phyloP scores from a whole-genome alignment of 225 moss, liverwort and hornwort genomes.

The Physcomitrellopsis africana region DNA sequence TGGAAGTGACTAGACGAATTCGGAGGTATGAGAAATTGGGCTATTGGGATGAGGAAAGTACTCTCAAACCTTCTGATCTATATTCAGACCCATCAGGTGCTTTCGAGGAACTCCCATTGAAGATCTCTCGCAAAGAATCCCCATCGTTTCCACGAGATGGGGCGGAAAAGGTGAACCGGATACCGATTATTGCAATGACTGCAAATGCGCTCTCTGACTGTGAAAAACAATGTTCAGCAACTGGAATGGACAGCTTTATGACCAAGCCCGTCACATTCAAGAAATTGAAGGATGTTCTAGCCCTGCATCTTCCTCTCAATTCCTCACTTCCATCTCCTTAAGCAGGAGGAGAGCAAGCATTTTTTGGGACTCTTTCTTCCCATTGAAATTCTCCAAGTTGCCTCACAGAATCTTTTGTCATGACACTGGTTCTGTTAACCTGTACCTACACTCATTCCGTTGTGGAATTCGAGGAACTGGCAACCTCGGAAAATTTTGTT shows the following conservation, averaged over 20 bases:
- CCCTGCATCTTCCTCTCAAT: constrained; percentile 44
- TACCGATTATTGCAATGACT: constrained; percentile 65
- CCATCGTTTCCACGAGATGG: constrained; percentile 8
- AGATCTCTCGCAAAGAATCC: constrained; percentile 14
- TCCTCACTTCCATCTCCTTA: constrained; percentile 38
- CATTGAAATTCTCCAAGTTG: not conserved
- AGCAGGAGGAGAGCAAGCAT: not conserved
- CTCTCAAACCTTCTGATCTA: constrained; percentile 32
- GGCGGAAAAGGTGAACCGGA: constrained; percentile 32
- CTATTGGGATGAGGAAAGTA: constrained; percentile 58
- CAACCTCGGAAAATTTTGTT: constrained; percentile 24
- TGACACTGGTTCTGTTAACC: constrained; percentile 20
- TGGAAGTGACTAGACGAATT: constrained; percentile 82
- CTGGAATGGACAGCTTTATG: constrained; percentile 67
- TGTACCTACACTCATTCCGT: constrained; percentile 22
- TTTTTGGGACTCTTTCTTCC: not conserved
- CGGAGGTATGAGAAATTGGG: constrained; percentile 75
- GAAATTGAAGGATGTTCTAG: constrained; percentile 60
- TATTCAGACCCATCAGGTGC: constrained; percentile 29
- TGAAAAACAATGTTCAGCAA: constrained; percentile 60
- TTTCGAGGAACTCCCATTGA: constrained; percentile 19
- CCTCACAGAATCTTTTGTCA: constrained; percentile 17
- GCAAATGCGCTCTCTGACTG: constrained; percentile 61
- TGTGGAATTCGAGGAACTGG: constrained; percentile 27
- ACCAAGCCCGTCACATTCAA: constrained; percentile 68